Base-by-base conservation (phyloP, 176 grass and related monocot species). In the Saccharum officinarum region DNA sequence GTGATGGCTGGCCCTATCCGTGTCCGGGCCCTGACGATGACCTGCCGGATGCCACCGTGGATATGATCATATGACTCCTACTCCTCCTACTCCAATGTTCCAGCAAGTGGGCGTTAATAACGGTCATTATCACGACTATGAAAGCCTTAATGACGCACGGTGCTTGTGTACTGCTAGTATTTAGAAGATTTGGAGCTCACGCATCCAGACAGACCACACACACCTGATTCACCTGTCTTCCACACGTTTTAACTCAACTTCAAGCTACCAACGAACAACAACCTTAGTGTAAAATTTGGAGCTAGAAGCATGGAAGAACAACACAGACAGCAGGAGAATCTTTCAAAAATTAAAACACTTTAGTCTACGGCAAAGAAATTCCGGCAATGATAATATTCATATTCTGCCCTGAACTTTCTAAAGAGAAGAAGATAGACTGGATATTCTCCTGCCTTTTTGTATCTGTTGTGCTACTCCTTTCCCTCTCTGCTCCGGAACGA, bases 361-460 rank as follows among this genome's bases (percentile, higher is more conserved):
- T 55, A 16, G 54, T 10, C 5, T 7, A 31, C 17, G 41, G 8
- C 37, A 5, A 45, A 47, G 8, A 20, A 68, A 38, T 54, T 71
- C 34, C 69, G 10, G 54, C 54, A 59, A 59, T 59, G 20, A 59
- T 59, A 1, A 55, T 55, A 55, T 22, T 55, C 52, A 22, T 55
- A 55, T 55, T 55, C 52, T 22, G 17, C 52, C 52, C 52, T 22
- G 20, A 4, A 31, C 10, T 49, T 23, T 54, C 37, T 14, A 16
- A 20, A 52, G 6, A 31, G 7, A 23, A 67, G 28, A 28, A 22
- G 12, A 25, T 16, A 5, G 69, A 39, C 65, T 26, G 79, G 44
- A 81, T 69, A 81, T 68, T 68, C 60, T 15, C 61, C 37, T 11
- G 26, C 60, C 52, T 60, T 84, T 75, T n/a, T 37, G 79, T 83